Evolutionary conservation across 305 asterid species (phyloP).

Genomic region (Solanum aculeatissimum): DNA sequence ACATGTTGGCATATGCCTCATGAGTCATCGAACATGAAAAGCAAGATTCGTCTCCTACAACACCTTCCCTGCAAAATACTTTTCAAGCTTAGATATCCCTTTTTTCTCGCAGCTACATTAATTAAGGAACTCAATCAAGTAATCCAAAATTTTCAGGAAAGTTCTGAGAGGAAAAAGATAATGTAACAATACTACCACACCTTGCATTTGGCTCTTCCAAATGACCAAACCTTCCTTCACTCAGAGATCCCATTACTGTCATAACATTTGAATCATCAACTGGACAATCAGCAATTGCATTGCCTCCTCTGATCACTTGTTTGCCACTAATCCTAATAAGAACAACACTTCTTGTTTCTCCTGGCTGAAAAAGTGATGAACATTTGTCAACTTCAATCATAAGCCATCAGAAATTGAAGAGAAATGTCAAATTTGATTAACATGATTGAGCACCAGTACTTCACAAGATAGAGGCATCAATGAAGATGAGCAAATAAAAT

Average conservation of each 20-base stretch:
- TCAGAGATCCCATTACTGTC: constrained; percentile 40
- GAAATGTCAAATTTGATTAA: neutral
- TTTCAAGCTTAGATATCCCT: constrained; percentile 1
- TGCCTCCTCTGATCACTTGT: constrained; percentile 78
- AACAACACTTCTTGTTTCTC: constrained; percentile 78
- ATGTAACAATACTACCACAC: constrained; percentile 22
- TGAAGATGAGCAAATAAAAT: neutral
- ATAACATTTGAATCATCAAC: constrained; percentile 31
- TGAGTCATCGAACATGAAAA: constrained; percentile 43
- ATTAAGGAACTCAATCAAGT: neutral
- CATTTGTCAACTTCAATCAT: neutral
- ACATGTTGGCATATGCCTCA: constrained; percentile 76
- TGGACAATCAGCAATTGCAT: constrained; percentile 58
- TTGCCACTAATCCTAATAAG: constrained; percentile 72
- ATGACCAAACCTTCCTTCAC: constrained; percentile 35
- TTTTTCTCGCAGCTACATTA: neutral
- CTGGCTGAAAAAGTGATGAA: constrained; percentile 48
- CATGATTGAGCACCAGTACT: neutral
- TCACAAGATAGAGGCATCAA: neutral
- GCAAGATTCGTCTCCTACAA: constrained; percentile 50
- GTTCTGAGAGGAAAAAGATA: constrained; percentile 1
- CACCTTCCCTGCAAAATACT: constrained; percentile 52
- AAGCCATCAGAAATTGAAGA: neutral
- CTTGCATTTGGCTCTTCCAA: constrained; percentile 47
- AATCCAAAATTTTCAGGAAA: constrained; percentile 2